These are phyloP conservation scores for Saccharum spontaneum DNA, from an alignment of 176 grass and related monocot genomes.

Conservation along the genomic window DNA sequence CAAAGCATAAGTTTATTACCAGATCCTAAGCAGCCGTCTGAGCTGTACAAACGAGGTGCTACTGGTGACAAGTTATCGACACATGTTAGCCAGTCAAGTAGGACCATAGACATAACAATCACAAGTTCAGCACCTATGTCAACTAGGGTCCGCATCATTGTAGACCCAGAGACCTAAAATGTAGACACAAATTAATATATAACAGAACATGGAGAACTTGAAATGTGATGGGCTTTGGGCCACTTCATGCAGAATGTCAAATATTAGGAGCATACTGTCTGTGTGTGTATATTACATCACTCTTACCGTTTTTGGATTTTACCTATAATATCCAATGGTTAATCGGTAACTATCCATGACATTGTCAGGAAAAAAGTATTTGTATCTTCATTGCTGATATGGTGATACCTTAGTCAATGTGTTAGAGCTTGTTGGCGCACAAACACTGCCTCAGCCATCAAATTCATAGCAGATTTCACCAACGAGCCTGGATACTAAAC, in stretches of 20 bases:
- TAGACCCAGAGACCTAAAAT: conserved; percentile 30
- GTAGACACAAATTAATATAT: not conserved
- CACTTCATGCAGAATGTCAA: not conserved
- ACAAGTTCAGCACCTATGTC: conserved; percentile 35
- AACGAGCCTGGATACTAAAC: too few relatives aligned
- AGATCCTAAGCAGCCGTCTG: conserved; percentile 30
- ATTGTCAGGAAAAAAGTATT: not conserved
- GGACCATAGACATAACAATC: conserved; percentile 41
- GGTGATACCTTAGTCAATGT: not conserved
- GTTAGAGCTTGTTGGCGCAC: not conserved
- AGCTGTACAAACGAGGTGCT: not conserved
- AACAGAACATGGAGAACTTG: not conserved
- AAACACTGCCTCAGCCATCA: not conserved
- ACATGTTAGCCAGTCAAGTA: conserved; percentile 22
- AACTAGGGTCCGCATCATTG: conserved; percentile 37
- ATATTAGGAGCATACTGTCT: not conserved
- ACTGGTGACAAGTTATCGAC: not conserved
- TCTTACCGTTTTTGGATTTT: not conserved
- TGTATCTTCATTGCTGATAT: not conserved
- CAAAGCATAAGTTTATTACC: conserved; percentile 14
- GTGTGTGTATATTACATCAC: not conserved
- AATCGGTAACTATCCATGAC: not conserved
- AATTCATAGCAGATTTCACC: not conserved
- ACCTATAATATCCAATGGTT: not conserved
- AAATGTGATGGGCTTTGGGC: not conserved